Percentiles rank a stretch among this genome's conserved stretches.
Conservation (phyloP, 768 basidiomycete species). For the Tricholoma sp. region DNA sequence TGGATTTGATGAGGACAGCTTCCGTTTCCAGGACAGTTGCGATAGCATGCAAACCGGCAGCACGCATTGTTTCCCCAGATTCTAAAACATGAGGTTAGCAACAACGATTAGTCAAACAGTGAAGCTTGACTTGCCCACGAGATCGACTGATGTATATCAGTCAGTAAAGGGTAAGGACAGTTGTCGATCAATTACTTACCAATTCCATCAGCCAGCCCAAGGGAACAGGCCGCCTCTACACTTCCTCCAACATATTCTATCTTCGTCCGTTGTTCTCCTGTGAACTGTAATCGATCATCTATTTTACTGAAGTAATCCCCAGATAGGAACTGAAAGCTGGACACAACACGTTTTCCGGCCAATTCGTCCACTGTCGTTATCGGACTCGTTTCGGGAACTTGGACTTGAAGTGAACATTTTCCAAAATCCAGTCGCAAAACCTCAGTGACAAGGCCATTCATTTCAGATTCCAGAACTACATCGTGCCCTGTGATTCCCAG, state of each 20-base stretch:
- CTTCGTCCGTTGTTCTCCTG: slow-evolving; percentile 57
- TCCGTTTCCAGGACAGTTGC: slow-evolving; percentile 78
- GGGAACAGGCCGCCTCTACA: slow-evolving; percentile 95
- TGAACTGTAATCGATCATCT: slow-evolving; percentile 50
- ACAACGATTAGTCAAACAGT: background rate
- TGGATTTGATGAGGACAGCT: slow-evolving; percentile 89
- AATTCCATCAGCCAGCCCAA: slow-evolving; percentile 96
- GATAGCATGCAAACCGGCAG: slow-evolving; percentile 91
- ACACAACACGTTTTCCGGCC: slow-evolving; percentile 89
- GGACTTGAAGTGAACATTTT: slow-evolving; percentile 84
- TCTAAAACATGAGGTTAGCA: slow-evolving; percentile 42
- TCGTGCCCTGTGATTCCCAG: slow-evolving; percentile 98
- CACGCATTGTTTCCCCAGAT: slow-evolving; percentile 99
- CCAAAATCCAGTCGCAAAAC: slow-evolving; percentile 86
- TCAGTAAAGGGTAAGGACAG: slow-evolving; percentile 2
- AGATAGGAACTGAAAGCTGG: slow-evolving; percentile 89
- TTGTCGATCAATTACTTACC: slow-evolving; percentile 43
- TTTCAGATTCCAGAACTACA: slow-evolving; percentile 86
- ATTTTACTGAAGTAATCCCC: slow-evolving; percentile 69
- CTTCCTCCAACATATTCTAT: slow-evolving; percentile 97
- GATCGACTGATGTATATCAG: slow-evolving; percentile 60
- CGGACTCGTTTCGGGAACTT: slow-evolving; percentile 75
- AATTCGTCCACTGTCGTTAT: slow-evolving; percentile 74
- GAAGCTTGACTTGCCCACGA: slow-evolving; percentile 62
- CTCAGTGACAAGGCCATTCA: slow-evolving; percentile 74